Evolutionary conservation across 106 monocot species (phyloP).

Genomic region (Phalaenopsis aphrodite): DNA sequence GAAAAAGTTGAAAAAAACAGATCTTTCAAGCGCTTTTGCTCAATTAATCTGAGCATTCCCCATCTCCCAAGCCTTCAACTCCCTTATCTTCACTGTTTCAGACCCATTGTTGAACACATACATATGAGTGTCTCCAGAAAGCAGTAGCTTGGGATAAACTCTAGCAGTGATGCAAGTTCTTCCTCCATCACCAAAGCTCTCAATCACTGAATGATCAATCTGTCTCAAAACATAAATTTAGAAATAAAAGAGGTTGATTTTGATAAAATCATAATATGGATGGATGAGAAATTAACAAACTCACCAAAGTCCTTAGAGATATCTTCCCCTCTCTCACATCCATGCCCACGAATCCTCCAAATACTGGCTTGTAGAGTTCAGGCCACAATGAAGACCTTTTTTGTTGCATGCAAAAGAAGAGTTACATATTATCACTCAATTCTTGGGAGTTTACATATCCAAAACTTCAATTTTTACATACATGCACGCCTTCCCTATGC

Average conservation of each 20-base stretch:
- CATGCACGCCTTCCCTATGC: too few relatives aligned
- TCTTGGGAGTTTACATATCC: too few relatives aligned
- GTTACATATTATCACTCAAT: too few relatives aligned
- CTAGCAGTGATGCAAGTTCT: constrained; percentile 22
- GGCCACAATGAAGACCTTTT: constrained; percentile 40
- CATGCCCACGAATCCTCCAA: constrained; percentile 42
- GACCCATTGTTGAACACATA: constrained; percentile 18
- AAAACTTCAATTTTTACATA: too few relatives aligned
- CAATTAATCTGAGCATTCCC: constrained; percentile 7
- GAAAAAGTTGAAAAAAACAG: too few relatives aligned
- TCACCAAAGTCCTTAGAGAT: constrained; percentile 21
- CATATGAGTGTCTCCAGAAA: background rate
- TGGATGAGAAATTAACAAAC: background rate
- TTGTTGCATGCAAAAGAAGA: background rate
- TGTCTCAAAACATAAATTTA: background rate
- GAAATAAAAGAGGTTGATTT: background rate
- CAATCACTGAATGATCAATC: constrained; percentile 19
- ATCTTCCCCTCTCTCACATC: constrained; percentile 8
- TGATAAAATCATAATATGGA: background rate
- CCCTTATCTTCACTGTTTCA: constrained; percentile 6
- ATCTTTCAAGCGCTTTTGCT: background rate
- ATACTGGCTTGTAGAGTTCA: constrained; percentile 43
- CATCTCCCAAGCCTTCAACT: constrained; percentile 14
- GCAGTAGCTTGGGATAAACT: constrained; percentile 7
- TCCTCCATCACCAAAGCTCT: constrained; percentile 22